Conservation (phyloP, 768 basidiomycete genomes). For the Exsudoporus frostii region DNA sequence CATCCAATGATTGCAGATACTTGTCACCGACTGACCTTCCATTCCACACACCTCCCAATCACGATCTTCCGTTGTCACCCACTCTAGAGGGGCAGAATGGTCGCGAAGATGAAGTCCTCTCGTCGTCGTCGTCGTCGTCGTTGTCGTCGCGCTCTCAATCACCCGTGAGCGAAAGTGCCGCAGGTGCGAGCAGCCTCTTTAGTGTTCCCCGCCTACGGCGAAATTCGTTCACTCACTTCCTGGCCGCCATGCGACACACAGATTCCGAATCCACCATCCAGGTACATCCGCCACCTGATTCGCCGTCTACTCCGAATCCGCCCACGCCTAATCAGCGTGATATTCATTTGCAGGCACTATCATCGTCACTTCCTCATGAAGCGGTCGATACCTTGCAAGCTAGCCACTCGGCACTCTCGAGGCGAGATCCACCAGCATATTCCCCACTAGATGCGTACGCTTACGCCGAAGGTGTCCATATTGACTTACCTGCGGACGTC, state of each 20-base stretch:
- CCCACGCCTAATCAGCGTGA: conserved; percentile 84
- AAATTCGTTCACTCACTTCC: conserved; percentile 65
- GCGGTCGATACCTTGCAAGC: conserved; percentile 29
- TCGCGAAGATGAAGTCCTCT: conserved; percentile 27
- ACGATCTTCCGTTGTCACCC: conserved; percentile 45
- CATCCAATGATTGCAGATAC: conserved; percentile 49
- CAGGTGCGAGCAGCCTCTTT: conserved; percentile 86
- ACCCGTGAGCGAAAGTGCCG: conserved; percentile 46
- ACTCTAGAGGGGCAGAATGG: conserved; percentile 18
- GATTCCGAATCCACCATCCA: conserved; percentile 67
- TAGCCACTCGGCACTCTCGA: conserved; percentile 35
- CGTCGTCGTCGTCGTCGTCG: conserved; percentile 26
- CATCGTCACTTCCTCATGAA: conserved; percentile 18
- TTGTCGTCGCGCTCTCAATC: conserved; percentile 53
- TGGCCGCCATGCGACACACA: conserved; percentile 55
- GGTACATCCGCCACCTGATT: conserved; percentile 77
- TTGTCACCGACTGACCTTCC: conserved; percentile 62
- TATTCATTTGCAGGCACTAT: conserved; percentile 71
- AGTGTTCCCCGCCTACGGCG: conserved; percentile 65
- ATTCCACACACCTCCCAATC: conserved; percentile 54
- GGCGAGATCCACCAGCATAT: conserved; percentile 80
- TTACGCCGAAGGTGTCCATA: conserved; percentile 86
- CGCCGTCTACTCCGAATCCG: conserved; percentile 73
- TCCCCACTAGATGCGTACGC: conserved; percentile 84
- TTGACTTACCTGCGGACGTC: conserved; percentile 89